These are phyloP conservation scores for Cutaneotrichosporon cavernicola DNA, from an alignment of 1,284 basidiomycete genomes.

Conservation along the genomic window DNA sequence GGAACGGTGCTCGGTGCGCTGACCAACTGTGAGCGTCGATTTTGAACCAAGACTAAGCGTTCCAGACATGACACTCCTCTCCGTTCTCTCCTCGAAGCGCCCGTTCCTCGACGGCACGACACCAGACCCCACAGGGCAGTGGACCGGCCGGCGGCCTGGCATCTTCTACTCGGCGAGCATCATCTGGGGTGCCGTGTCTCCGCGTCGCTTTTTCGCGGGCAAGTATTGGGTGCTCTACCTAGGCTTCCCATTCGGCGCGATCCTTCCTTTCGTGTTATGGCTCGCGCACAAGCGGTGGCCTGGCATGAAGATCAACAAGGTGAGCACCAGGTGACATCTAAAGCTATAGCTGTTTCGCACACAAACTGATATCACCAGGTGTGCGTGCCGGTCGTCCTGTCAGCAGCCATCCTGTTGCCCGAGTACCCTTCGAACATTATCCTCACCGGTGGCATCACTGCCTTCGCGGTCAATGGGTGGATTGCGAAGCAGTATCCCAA, in stretches of 20 bases:
- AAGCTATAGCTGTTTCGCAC: background rate
- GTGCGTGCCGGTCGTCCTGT: conserved; percentile 57
- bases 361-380: conserved; percentile 35
- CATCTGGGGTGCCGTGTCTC: conserved; percentile 55
- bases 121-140: conserved; percentile 55
- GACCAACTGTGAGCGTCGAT: conserved; percentile 46
- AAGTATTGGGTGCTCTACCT: conserved; percentile 53
- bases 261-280: conserved; percentile 53
- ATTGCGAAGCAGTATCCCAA: conserved; percentile 45
- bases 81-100: conserved; percentile 48
- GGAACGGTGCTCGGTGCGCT: conserved; percentile 56
- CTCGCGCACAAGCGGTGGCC: conserved; percentile 54
- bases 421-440: conserved; percentile 58
- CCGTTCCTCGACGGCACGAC: conserved; percentile 49
- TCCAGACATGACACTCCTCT: conserved; percentile 54
- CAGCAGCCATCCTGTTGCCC: conserved; percentile 53
- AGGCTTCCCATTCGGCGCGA: conserved; percentile 55
- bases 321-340: conserved; percentile 14
- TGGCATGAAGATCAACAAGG: conserved; percentile 45
- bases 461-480: conserved; percentile 52
- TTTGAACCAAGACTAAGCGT: background rate
- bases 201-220: conserved; percentile 55
- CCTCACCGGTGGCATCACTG: conserved; percentile 52
- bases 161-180: conserved; percentile 54
- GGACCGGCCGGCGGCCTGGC: conserved; percentile 50